phyloP scores from a whole-genome alignment of 805 yeast genomes.

The Hemisphaericaspora nanyangensis region DNA sequence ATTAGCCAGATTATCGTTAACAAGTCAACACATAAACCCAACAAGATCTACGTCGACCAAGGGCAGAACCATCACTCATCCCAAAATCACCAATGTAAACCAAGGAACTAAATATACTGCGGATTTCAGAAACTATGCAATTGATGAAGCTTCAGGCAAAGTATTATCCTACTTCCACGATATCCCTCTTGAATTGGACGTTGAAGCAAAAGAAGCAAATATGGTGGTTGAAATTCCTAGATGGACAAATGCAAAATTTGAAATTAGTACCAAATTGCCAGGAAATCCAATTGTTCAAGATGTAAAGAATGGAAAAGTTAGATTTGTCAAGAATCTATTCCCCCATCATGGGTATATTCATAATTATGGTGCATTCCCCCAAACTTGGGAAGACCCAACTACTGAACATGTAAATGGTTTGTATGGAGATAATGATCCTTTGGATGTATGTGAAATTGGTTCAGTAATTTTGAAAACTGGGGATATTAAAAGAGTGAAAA shows the following conservation, averaged over 20 bases:
- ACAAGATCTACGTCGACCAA: conserved; percentile 3
- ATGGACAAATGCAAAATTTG: conserved; percentile 83
- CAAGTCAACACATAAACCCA: conserved; percentile 10
- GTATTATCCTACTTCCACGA: conserved; percentile 71
- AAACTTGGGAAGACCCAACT: conserved; percentile 97
- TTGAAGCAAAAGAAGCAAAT: conserved; percentile 36
- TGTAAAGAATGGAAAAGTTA: conserved; percentile 64
- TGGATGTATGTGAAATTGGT: conserved; percentile 83
- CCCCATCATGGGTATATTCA: conserved; percentile 84
- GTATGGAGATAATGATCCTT: conserved; percentile 45
- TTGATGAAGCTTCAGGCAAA: conserved; percentile 37
- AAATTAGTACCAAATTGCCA: conserved; percentile 52
- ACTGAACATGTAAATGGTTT: conserved; percentile 38
- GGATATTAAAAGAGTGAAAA: conserved; percentile 82
- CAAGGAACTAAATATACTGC: conserved; percentile 35
- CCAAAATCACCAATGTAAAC: conserved; percentile 5
- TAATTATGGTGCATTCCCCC: conserved; percentile 87
- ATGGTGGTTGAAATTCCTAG: conserved; percentile 49
- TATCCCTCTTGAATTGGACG: conserved; percentile 52
- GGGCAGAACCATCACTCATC: neutral
- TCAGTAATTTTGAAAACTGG: conserved; percentile 63
- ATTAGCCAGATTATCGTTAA: conserved; percentile 10
- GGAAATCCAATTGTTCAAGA: conserved; percentile 84
- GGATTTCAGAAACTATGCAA: conserved; percentile 41
- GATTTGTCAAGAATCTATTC: conserved; percentile 75